Percentiles rank a stretch among this genome's conserved stretches.
Evolutionary conservation across 2,329 filamentous ascomycete genomes (phyloP).

Genomic region (Sclerotinia minor): DNA sequence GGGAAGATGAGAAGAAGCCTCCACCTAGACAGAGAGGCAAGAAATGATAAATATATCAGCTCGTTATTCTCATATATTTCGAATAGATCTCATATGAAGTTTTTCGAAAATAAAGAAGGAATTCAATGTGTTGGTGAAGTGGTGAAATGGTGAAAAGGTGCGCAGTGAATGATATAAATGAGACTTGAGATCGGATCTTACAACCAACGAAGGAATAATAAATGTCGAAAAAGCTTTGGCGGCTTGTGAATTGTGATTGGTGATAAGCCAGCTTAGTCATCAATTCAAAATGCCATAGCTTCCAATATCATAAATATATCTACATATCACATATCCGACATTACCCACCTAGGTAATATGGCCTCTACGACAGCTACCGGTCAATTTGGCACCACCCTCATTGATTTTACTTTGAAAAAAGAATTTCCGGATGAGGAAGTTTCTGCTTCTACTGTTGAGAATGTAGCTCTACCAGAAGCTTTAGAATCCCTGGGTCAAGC

Average conservation of each 20-base stretch:
- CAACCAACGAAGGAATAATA: not conserved
- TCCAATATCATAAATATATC: not conserved
- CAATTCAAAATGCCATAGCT: constrained; percentile 3
- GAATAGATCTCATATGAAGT: not conserved
- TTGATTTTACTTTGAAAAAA: constrained; percentile 58
- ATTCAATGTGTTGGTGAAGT: not conserved
- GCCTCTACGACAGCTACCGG: constrained; percentile 27
- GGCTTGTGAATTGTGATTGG: not conserved
- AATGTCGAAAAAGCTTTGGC: not conserved
- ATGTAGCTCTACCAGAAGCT: constrained; percentile 45
- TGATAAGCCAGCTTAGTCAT: constrained; percentile 2
- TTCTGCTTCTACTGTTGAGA: constrained; percentile 38
- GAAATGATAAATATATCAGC: not conserved
- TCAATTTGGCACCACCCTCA: constrained; percentile 57
- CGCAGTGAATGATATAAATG: not conserved
- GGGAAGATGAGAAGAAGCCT: constrained; percentile 18
- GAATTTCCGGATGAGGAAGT: constrained; percentile 50
- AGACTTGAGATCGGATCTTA: not conserved
- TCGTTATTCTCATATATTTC: not conserved
- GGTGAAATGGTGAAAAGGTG: not conserved
- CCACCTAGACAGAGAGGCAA: constrained; percentile 15
- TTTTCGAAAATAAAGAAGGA: not conserved
- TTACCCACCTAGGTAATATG: too few species aligned
- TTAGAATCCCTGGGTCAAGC: constrained; percentile 47
- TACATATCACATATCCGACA: too few species aligned